Evolutionary conservation across 2,329 filamentous ascomycete genomes (phyloP).

Genomic region (Cladosporium cucumerinum): DNA sequence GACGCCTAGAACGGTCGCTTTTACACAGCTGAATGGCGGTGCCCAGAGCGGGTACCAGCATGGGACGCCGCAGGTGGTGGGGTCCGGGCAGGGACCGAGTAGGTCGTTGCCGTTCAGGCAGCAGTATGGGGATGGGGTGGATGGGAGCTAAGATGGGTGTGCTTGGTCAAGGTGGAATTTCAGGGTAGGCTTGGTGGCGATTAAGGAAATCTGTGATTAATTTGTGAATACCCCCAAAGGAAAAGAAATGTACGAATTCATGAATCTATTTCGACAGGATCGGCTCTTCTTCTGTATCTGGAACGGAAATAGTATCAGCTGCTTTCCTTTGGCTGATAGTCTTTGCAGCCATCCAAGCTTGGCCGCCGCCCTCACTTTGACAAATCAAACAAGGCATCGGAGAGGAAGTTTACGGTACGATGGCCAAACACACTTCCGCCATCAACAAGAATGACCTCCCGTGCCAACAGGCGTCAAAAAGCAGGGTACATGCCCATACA

Average conservation of each 20-base stretch:
- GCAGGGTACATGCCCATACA: neutral
- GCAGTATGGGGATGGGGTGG: slow-evolving; percentile 8
- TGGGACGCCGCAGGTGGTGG: neutral
- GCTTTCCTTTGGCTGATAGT: neutral
- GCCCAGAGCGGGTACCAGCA: neutral
- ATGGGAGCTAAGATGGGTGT: neutral
- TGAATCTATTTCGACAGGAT: neutral
- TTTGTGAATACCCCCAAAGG: neutral
- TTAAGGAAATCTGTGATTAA: neutral
- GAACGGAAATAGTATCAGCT: neutral
- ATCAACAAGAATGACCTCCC: neutral
- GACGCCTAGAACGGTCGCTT: slow-evolving; percentile 66
- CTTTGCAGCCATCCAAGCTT: neutral
- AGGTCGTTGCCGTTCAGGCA: slow-evolving; percentile 14
- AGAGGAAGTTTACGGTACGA: neutral
- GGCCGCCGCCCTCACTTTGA: neutral
- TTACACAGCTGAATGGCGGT: slow-evolving; percentile 54
- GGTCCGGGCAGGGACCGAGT: slow-evolving; percentile 11
- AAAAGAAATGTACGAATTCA: neutral
- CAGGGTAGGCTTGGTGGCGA: neutral
- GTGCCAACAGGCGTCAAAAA: neutral
- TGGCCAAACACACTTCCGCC: neutral
- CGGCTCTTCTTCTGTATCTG: neutral
- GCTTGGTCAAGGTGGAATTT: neutral
- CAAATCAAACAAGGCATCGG: neutral